Evolutionary conservation across 768 basidiomycete species (phyloP).

Genomic region (Lactarius psammicola): DNA sequence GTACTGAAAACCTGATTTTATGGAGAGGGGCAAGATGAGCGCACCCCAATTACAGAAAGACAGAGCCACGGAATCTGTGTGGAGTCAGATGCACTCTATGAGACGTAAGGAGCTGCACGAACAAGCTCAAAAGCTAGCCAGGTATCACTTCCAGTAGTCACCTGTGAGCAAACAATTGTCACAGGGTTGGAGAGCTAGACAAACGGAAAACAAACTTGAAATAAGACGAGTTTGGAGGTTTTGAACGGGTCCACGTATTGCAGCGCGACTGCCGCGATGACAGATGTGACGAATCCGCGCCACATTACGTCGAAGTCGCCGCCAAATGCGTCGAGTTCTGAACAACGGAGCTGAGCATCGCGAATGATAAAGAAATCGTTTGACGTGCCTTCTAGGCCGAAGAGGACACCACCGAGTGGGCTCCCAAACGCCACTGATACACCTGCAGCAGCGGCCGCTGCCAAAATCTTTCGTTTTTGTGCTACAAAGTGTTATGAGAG

Average conservation of each 20-base stretch:
- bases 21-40: constrained; percentile 22
- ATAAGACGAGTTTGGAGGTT: constrained; percentile 79
- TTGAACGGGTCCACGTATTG: constrained; percentile 86
- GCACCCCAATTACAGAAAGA: constrained; percentile 61
- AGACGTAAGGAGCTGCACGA: constrained; percentile 25
- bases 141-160: constrained; percentile 55
- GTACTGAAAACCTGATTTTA: constrained; percentile 8
- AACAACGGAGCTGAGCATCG: constrained; percentile 1
- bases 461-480: constrained; percentile 77
- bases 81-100: constrained; percentile 6
- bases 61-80: constrained; percentile 66
- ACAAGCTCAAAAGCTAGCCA: constrained; percentile 77
- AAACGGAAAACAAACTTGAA: constrained; percentile 49
- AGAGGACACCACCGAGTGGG: constrained; percentile 81
- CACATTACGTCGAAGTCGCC: constrained; percentile 77
- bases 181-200: neutral
- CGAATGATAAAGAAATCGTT: neutral
- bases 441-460: constrained; percentile 82
- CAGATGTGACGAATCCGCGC: constrained; percentile 88
- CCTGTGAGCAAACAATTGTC: constrained; percentile 36
- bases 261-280: constrained; percentile 79
- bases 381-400: constrained; percentile 67
- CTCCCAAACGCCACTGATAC: constrained; percentile 89
- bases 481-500: constrained; percentile 39
- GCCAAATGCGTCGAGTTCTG: constrained; percentile 65